These are phyloP conservation scores for Monosporozyma unispora DNA, from an alignment of 805 yeast species.

Conservation along the genomic window DNA sequence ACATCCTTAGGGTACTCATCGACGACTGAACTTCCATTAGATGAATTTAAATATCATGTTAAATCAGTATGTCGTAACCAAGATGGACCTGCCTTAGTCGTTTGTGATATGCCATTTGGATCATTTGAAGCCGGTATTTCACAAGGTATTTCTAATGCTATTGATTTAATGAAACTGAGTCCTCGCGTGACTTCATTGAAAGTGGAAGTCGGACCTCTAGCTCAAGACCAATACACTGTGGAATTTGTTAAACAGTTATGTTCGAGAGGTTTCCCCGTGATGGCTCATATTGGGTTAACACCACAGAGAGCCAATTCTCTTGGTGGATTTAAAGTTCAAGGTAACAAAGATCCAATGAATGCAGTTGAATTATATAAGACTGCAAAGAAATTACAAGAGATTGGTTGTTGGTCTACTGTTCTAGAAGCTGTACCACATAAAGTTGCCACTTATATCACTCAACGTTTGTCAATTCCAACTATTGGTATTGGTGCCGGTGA, in stretches of 20 bases:
- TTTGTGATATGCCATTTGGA: conserved; percentile 89
- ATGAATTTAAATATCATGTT: conserved; percentile 71
- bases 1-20: conserved; percentile 73
- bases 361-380: conserved; percentile 56
- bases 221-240: conserved; percentile 37
- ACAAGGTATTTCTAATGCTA: conserved; percentile 66
- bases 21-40: conserved; percentile 66
- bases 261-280: conserved; percentile 71
- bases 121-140: conserved; percentile 57
- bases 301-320: conserved; percentile 75
- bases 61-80: conserved; percentile 70
- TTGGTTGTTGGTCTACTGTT: conserved; percentile 70
- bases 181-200: conserved; percentile 36
- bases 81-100: conserved; percentile 36
- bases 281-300: conserved; percentile 87
- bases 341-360: conserved; percentile 40
- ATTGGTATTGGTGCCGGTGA: conserved; percentile 96
- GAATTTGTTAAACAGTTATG: conserved; percentile 48
- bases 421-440: conserved; percentile 81
- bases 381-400: conserved; percentile 57
- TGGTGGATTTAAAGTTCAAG: conserved; percentile 89
- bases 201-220: conserved; percentile 61
- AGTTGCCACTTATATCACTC: conserved; percentile 58
- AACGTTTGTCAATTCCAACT: conserved; percentile 57
- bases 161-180: conserved; percentile 31